These are phyloP conservation scores for Microdochium bolleyi DNA, from an alignment of 2,329 filamentous ascomycete genomes.

Conservation along the genomic window DNA sequence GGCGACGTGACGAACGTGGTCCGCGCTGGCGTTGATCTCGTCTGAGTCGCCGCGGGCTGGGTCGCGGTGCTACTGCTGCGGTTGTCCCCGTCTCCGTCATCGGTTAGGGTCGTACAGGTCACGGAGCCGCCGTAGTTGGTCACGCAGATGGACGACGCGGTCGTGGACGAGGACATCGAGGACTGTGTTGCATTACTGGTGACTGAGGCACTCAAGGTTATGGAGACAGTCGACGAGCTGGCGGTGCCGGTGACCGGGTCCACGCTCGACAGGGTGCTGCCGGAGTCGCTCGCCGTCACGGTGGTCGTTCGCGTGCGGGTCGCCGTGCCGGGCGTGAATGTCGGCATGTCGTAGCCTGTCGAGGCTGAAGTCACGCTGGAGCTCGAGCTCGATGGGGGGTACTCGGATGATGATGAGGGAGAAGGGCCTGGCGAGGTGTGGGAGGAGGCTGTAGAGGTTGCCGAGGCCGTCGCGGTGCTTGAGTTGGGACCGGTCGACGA, in stretches of 20 bases:
- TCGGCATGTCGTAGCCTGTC: not conserved
- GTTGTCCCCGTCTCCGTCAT: not conserved
- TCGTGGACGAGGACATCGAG: not conserved
- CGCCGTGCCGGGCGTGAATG: too few relatives aligned
- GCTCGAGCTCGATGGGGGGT: not conserved
- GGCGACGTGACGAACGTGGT: not conserved
- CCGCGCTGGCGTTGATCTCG: not conserved
- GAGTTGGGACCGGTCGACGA: conserved; percentile 2
- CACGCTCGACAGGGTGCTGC: not conserved
- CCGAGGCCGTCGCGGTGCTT: conserved; percentile 1
- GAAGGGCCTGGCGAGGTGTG: not conserved
- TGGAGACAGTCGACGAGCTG: not conserved
- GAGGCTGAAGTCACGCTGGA: not conserved
- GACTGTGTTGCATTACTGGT: not conserved
- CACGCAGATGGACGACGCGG: not conserved
- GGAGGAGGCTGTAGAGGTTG: conserved; percentile 7
- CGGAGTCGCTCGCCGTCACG: not conserved
- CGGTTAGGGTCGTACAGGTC: not conserved
- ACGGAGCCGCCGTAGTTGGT: not conserved
- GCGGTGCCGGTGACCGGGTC: not conserved
- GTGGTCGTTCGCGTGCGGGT: not conserved
- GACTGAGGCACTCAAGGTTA: not conserved
- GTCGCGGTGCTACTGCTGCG: not conserved
- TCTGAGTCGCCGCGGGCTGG: not conserved
- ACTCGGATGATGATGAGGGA: not conserved